These are phyloP conservation scores for Hyaloperonospora arabidopsidis DNA, from an alignment of 352 stramenopile species.

Conservation along the genomic window DNA sequence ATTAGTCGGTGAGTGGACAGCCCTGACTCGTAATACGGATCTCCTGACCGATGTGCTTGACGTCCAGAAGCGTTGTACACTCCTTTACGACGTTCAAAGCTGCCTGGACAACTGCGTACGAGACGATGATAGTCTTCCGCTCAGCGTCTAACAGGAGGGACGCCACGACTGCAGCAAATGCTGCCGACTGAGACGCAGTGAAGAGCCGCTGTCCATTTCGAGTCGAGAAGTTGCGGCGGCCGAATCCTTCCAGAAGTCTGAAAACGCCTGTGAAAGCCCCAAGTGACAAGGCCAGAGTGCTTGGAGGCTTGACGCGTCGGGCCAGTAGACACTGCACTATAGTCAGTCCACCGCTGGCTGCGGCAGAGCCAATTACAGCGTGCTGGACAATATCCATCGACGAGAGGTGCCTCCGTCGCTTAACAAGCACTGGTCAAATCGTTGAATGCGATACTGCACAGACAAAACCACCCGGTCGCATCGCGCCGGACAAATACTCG, in stretches of 20 bases:
- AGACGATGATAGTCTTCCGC: slow-evolving; percentile 40
- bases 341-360: slow-evolving; percentile 28
- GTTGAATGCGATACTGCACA: too few species aligned
- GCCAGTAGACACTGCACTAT: slow-evolving; percentile 35
- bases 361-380: slow-evolving; percentile 31
- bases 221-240: slow-evolving; percentile 13
- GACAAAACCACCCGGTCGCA: too few species aligned
- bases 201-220: slow-evolving; percentile 9
- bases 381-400: slow-evolving; percentile 36
- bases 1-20: not conserved
- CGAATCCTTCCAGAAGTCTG: slow-evolving; percentile 38
- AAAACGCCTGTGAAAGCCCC: slow-evolving; percentile 55
- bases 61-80: slow-evolving; percentile 24
- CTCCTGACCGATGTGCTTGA: slow-evolving; percentile 42
- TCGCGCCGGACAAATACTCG: too few species aligned
- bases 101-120: slow-evolving; percentile 46
- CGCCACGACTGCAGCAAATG: slow-evolving; percentile 27
- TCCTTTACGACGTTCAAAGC: slow-evolving; percentile 30
- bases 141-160: slow-evolving; percentile 41
- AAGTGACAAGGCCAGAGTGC: slow-evolving; percentile 42
- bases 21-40: not conserved
- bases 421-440: too few species aligned
- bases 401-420: too few species aligned
- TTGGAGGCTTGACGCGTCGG: slow-evolving; percentile 30
- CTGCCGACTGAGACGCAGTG: slow-evolving; percentile 34